phyloP scores from a whole-genome alignment of 495 filamentous ascomycete species.

The Annulohypoxylon moriforme region DNA sequence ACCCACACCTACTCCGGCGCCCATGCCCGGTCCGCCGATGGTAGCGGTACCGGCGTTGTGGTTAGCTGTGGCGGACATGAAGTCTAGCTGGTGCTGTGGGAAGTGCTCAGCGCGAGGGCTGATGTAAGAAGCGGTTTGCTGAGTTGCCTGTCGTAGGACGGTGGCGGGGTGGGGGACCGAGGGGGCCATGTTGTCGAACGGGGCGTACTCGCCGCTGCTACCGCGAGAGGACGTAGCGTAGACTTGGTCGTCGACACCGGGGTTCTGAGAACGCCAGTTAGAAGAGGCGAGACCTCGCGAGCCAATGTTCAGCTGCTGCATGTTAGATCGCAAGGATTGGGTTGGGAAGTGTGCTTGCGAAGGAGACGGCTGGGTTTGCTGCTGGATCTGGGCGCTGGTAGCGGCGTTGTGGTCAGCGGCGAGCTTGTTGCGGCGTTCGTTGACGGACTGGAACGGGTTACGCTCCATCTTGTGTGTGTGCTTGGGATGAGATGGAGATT shows the following conservation, averaged over 20 bases:
- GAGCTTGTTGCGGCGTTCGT: conserved; percentile 44
- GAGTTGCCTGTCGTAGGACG: conserved; percentile 9
- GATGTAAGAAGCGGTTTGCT: conserved; percentile 2
- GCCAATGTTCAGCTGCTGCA: conserved; percentile 11
- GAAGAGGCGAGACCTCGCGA: conserved; percentile 39
- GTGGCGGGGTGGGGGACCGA: not conserved
- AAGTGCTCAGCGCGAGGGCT: conserved; percentile 32
- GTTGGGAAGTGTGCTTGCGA: conserved; percentile 23
- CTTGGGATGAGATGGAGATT: conserved; percentile 15
- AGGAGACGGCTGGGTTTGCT: conserved; percentile 19
- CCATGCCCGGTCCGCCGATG: not conserved
- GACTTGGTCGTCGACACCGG: conserved; percentile 19
- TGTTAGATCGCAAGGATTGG: conserved; percentile 25
- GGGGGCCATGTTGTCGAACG: conserved; percentile 22
- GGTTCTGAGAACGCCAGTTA: conserved; percentile 45
- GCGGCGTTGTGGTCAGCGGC: conserved; percentile 20
- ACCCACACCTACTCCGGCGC: no score
- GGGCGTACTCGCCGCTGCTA: not conserved
- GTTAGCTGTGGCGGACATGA: not conserved
- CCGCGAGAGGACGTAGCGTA: conserved; percentile 17
- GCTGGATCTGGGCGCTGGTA: conserved; percentile 14
- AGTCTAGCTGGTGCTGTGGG: conserved; percentile 11
- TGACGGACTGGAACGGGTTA: conserved; percentile 45
- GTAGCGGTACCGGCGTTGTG: not conserved
- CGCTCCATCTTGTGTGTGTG: conserved; percentile 38